Evolutionary conservation across 2,329 filamentous ascomycete genomes (phyloP).

Genomic region (Knoxdaviesia proteae): DNA sequence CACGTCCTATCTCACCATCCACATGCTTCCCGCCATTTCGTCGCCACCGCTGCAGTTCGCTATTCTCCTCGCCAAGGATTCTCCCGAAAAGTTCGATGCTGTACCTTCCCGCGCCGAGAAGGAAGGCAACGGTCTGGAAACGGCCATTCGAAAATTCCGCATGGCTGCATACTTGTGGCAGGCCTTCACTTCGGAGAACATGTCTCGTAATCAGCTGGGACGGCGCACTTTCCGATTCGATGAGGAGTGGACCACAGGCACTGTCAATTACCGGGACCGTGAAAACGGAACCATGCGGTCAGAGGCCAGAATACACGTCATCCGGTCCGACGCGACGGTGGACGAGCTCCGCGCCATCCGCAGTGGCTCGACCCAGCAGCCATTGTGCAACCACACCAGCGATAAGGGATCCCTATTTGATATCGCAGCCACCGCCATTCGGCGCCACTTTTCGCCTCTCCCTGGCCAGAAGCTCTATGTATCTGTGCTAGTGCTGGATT

Average conservation of each 20-base stretch:
- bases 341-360: constrained; percentile 56
- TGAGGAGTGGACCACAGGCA: constrained; percentile 81
- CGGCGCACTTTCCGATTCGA: constrained; percentile 77
- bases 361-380: constrained; percentile 49
- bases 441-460: constrained; percentile 50
- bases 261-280: constrained; percentile 54
- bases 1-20: constrained; percentile 59
- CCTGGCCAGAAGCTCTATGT: constrained; percentile 75
- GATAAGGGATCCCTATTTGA: constrained; percentile 54
- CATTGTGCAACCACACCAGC: constrained; percentile 28
- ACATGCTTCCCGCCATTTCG: constrained; percentile 63
- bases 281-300: constrained; percentile 58
- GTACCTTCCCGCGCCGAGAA: constrained; percentile 52
- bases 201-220: constrained; percentile 75
- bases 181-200: constrained; percentile 89
- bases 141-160: constrained; percentile 71
- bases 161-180: constrained; percentile 97
- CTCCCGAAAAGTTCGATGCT: constrained; percentile 66
- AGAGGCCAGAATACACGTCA: constrained; percentile 74
- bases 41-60: constrained; percentile 75
- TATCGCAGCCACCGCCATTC: constrained; percentile 60
- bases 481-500: constrained; percentile 67
- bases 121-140: constrained; percentile 66
- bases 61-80: constrained; percentile 74
- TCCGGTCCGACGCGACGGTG: constrained; percentile 66